Conservation (phyloP, 179 eudicot genomes). For the Heliamphora pulchella region DNA sequence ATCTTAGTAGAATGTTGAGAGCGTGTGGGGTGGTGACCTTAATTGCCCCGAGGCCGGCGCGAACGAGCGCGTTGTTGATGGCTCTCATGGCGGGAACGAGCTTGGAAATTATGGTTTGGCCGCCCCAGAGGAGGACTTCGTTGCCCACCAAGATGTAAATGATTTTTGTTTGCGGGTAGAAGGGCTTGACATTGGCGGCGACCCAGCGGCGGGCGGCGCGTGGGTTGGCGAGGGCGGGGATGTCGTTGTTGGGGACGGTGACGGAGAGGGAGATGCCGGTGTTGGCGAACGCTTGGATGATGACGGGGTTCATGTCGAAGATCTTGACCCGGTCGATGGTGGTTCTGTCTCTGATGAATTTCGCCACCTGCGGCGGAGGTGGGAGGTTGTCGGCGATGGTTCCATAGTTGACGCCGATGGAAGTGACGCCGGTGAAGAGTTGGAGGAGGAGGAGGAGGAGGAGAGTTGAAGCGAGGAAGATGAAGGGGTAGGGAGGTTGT, state of each 20-base stretch:
- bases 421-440: slow-evolving; percentile 10
- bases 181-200: slow-evolving; percentile 43
- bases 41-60: slow-evolving; percentile 31
- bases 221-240: slow-evolving; percentile 40
- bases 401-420: slow-evolving; percentile 80
- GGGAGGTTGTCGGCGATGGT: slow-evolving; percentile 73
- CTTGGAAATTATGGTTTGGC: slow-evolving; percentile 44
- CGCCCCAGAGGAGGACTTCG: slow-evolving; percentile 87
- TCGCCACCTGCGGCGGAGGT: slow-evolving; percentile 66
- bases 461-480: slow-evolving; percentile 14
- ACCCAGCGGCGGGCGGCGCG: slow-evolving; percentile 48
- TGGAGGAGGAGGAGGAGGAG: slow-evolving; percentile 18
- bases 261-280: slow-evolving; percentile 54
- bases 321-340: slow-evolving; percentile 51
- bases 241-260: slow-evolving; percentile 69
- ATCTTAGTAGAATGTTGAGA: slow-evolving; percentile 46
- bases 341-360: slow-evolving; percentile 53
- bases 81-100: slow-evolving; percentile 70
- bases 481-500: slow-evolving; percentile 3
- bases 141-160: slow-evolving; percentile 49
- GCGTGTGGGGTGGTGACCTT: slow-evolving; percentile 76
- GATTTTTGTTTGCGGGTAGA: slow-evolving; percentile 50
- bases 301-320: slow-evolving; percentile 60
- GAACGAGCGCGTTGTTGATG: slow-evolving; percentile 40
- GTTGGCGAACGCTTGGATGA: slow-evolving; percentile 65